Percentiles rank a stretch among this genome's conserved stretches.
phyloP scores from a whole-genome alignment of 306 rosid species.

The Ziziphus jujuba region DNA sequence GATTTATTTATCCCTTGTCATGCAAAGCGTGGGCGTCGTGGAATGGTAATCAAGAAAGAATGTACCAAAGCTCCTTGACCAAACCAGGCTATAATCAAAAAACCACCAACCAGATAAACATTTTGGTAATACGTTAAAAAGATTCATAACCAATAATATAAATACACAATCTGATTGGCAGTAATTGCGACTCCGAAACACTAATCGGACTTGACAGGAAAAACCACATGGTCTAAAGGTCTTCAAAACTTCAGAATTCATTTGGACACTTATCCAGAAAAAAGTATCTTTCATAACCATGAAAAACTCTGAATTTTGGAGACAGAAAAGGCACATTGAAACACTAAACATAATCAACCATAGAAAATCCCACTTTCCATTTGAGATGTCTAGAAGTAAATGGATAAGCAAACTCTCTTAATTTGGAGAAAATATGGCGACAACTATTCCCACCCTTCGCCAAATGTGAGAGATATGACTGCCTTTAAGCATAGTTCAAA shows the following conservation, averaged over 20 bases:
- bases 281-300: constrained; percentile 26
- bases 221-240: constrained; percentile 10
- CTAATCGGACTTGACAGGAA: background rate
- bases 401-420: constrained; percentile 27
- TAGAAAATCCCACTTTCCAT: constrained; percentile 29
- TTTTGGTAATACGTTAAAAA: too few relatives aligned
- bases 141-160: background rate
- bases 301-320: constrained; percentile 22
- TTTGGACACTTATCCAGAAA: constrained; percentile 30
- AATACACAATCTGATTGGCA: background rate
- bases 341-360: constrained; percentile 39
- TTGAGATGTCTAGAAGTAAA: constrained; percentile 35
- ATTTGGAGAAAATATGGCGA: constrained; percentile 19
- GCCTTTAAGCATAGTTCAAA: constrained; percentile 82
- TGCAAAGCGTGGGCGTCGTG: too few relatives aligned
- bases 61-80: too few relatives aligned
- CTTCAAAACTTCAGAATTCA: constrained; percentile 32
- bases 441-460: constrained; percentile 14
- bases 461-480: background rate
- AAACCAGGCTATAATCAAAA: too few relatives aligned
- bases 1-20: too few relatives aligned
- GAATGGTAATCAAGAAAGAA: too few relatives aligned
- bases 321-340: constrained; percentile 19
- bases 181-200: background rate
- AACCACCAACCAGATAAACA: too few relatives aligned